Percentiles rank a stretch among this genome's conserved stretches.
Conservation (phyloP, 164 flowering plant species). For the Cinnamomum micranthum region DNA sequence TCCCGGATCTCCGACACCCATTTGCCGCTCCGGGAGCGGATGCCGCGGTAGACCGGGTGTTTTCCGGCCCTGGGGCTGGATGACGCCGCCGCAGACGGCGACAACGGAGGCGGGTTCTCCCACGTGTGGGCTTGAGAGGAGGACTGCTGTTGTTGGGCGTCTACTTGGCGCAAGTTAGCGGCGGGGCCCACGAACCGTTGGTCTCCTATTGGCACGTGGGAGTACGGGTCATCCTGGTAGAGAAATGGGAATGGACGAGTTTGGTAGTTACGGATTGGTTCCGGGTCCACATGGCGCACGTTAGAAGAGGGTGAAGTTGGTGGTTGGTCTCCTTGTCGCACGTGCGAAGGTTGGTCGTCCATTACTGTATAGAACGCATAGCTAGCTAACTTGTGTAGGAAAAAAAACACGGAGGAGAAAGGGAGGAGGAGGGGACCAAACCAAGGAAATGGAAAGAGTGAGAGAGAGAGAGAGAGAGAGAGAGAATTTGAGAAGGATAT, state of each 20-base stretch:
- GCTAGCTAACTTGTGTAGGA: background rate
- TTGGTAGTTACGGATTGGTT: background rate
- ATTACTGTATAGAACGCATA: background rate
- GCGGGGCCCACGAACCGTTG: background rate
- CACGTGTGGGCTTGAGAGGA: background rate
- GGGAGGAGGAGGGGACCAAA: background rate
- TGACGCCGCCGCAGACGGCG: background rate
- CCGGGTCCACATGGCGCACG: background rate
- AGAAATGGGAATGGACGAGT: background rate
- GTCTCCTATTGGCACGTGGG: background rate
- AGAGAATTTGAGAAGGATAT: background rate
- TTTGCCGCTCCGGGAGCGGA: conserved; percentile 60
- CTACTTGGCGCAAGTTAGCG: background rate
- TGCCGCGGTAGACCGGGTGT: conserved; percentile 51
- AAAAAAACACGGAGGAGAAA: background rate
- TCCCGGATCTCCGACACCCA: conserved; percentile 87
- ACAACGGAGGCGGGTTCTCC: background rate
- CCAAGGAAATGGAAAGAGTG: background rate
- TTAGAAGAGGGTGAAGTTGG: conserved; percentile 1
- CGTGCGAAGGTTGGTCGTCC: background rate
- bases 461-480: background rate
- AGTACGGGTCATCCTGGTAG: background rate
- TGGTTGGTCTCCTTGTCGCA: background rate
- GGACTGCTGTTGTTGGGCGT: background rate
- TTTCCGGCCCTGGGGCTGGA: conserved; percentile 5